phyloP scores from a whole-genome alignment of 495 filamentous ascomycete genomes.

The Astrocystis sublimbata region DNA sequence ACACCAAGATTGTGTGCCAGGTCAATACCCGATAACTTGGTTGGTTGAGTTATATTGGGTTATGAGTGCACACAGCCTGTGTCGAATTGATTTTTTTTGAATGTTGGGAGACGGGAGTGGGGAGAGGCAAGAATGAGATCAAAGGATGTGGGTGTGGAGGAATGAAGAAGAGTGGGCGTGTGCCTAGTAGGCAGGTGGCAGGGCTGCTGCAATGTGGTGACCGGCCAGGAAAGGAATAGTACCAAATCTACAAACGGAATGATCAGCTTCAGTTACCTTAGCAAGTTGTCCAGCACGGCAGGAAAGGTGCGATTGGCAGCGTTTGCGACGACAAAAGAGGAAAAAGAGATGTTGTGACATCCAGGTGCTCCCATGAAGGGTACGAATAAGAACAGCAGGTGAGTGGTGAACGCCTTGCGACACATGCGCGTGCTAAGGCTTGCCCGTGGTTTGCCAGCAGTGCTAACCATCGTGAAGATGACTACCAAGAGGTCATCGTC shows the following conservation, averaged over 20 bases:
- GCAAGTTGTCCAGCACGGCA: neutral
- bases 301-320: neutral
- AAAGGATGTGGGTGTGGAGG: neutral
- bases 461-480: constrained; percentile 6
- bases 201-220: neutral
- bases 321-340: neutral
- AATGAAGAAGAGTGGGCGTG: constrained; percentile 1
- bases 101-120: neutral
- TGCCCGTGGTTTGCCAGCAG: neutral
- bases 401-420: constrained; percentile 11
- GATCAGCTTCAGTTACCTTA: constrained; percentile 19
- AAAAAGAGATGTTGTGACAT: constrained; percentile 3
- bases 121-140: neutral
- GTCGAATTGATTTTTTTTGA: too few relatives aligned
- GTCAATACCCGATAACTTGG: neutral
- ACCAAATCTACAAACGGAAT: constrained; percentile 19
- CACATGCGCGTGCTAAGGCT: neutral
- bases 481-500: neutral
- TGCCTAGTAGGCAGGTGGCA: neutral
- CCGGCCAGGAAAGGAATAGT: constrained; percentile 16
- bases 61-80: too few relatives aligned
- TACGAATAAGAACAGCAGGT: neutral
- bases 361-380: neutral
- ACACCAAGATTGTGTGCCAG: neutral
- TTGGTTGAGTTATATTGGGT: neutral